phyloP scores from a whole-genome alignment of 371 early-diverging fungal genomes.

The Parasitella parasitica region DNA sequence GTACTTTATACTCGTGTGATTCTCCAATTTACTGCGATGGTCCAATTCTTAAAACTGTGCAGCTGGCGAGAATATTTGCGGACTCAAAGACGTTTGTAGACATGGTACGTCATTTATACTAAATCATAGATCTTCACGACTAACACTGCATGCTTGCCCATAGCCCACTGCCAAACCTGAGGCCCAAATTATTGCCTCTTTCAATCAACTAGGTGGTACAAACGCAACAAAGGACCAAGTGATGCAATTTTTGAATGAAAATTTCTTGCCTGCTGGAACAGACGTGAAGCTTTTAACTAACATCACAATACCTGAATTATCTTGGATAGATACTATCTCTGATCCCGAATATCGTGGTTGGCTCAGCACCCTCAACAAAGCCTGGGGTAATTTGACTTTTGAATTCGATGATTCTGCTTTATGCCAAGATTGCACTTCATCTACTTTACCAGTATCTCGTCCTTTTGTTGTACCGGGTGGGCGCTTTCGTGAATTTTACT shows the following conservation, averaged over 20 bases:
- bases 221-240: constrained; percentile 50
- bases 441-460: constrained; percentile 53
- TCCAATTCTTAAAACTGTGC: constrained; percentile 57
- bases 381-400: constrained; percentile 65
- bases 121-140: too few relatives aligned
- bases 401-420: constrained; percentile 45
- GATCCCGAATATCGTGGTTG: constrained; percentile 57
- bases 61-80: constrained; percentile 55
- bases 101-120: too few relatives aligned
- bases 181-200: constrained; percentile 52
- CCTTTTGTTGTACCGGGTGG: constrained; percentile 91
- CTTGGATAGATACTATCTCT: constrained; percentile 50
- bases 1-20: constrained; percentile 40
- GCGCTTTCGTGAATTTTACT: constrained; percentile 87
- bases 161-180: constrained; percentile 64
- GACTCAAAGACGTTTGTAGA: constrained; percentile 80
- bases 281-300: constrained; percentile 18
- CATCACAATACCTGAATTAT: constrained; percentile 24
- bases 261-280: constrained; percentile 60
- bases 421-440: constrained; percentile 58
- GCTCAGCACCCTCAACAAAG: constrained; percentile 46
- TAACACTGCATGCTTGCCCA: too few relatives aligned
- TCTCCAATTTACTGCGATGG: constrained; percentile 76
- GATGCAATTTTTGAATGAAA: constrained; percentile 52
- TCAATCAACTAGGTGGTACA: constrained; percentile 47